A percentile compares a stretch with the other conserved stretches of the same genome.
phyloP scores from a whole-genome alignment of 306 rosid species.

The Dryas octopetala region DNA sequence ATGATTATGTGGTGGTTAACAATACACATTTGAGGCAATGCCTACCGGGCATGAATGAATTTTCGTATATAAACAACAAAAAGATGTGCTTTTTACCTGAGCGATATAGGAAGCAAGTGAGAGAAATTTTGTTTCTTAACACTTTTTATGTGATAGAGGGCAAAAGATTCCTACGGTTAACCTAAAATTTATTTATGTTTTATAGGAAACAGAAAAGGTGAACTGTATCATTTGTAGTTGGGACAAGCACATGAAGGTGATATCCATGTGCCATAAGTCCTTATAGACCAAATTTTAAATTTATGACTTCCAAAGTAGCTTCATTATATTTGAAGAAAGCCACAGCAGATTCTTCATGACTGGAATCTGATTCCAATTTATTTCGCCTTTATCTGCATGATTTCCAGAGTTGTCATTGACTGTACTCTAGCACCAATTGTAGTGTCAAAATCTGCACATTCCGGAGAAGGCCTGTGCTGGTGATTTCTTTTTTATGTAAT shows the following conservation, averaged over 20 bases:
- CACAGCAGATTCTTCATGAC: not conserved
- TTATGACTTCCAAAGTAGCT: not conserved
- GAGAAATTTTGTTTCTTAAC: not conserved
- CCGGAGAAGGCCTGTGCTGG: not conserved
- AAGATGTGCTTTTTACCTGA: not conserved
- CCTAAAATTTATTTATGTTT: not conserved
- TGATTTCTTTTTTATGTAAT: not conserved
- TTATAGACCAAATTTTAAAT: not conserved
- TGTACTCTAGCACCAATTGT: not conserved
- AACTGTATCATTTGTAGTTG: not conserved
- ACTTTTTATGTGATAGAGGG: not conserved
- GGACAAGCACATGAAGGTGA: not conserved
- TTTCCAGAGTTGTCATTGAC: too few species aligned
- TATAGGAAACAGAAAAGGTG: not conserved
- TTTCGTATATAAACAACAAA: not conserved
- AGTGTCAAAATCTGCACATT: not conserved
- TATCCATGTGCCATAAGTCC: not conserved
- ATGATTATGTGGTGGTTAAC: not conserved
- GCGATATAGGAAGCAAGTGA: not conserved
- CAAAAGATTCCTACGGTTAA: not conserved
- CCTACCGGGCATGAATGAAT: not conserved
- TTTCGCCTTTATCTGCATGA: not conserved
- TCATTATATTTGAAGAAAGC: constrained; percentile 3
- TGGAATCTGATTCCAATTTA: not conserved
- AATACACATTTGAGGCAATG: not conserved